Percentiles rank a stretch among this genome's conserved stretches.
phyloP scores from a whole-genome alignment of 2,329 filamentous ascomycete species.

The Xylaria digitata region DNA sequence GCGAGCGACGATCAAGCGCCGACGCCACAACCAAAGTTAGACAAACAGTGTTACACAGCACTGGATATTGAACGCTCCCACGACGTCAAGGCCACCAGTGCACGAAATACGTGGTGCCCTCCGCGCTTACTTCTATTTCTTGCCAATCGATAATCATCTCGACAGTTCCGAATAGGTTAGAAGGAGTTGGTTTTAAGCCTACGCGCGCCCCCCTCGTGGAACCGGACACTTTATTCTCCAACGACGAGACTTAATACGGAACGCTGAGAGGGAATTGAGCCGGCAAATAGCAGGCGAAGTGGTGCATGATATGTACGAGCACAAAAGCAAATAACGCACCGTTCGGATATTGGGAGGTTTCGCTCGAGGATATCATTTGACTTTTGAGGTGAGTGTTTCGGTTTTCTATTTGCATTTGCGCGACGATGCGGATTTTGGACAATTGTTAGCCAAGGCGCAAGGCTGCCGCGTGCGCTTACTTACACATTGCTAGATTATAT shows the following conservation, averaged over 20 bases:
- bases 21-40: conserved; percentile 45
- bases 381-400: conserved; percentile 48
- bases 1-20: conserved; percentile 49
- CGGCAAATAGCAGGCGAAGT: conserved; percentile 55
- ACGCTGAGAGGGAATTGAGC: conserved; percentile 44
- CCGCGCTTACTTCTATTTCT: conserved; percentile 23
- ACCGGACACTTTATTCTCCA: conserved; percentile 42
- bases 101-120: conserved; percentile 41
- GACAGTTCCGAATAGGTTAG: conserved; percentile 25
- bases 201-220: conserved; percentile 43
- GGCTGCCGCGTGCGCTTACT: conserved; percentile 39
- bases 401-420: conserved; percentile 15
- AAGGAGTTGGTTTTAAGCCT: conserved; percentile 34
- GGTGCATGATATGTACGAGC: conserved; percentile 58
- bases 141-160: conserved; percentile 20
- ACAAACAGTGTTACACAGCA: conserved; percentile 48
- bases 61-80: conserved; percentile 46
- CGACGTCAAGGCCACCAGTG: conserved; percentile 45
- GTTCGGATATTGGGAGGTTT: conserved; percentile 54
- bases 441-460: conserved; percentile 22
- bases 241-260: conserved; percentile 42
- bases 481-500: conserved; percentile 50
- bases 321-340: conserved; percentile 56
- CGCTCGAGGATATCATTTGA: conserved; percentile 48
- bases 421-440: conserved; percentile 9